Evolutionary conservation across 371 early-diverging fungal species (phyloP), one percentile per base, ranked within the genome.

Genomic region (Blyttiomyces sp.): DNA sequence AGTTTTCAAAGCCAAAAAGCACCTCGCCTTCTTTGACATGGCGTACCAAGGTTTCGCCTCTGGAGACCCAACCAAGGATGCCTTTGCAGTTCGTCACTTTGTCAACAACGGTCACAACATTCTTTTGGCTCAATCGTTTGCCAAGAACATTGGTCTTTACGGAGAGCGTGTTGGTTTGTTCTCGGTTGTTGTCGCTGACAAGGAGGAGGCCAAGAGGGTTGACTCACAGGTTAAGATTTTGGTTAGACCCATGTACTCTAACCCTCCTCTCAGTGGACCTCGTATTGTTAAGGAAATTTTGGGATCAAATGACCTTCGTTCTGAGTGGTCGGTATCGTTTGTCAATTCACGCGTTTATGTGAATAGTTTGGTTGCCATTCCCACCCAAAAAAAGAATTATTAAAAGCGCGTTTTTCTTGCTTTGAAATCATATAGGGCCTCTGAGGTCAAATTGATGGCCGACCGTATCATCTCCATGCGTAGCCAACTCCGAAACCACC

Each of bases 21-120:
- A 95, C 77, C 86, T 94, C 57, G 77, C 86, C 57, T 96, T 96
- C 87, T 97, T 98, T 65, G 97, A 98, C 74, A 94, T 95, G 93
- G 98, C 97, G 35, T 98, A 98, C 82, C 96, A 97, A 84, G 98
- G 98, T 39, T 98, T 98, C 70, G 97, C 97, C 42, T 92, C 94
- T 23, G 98, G 98, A 61, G 86, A 91, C 77, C 87, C 89, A 49
- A 77, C 81, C 72, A 82, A 83, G 54, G 98, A 98, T 74, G 96
- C 97, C 17, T 91, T 90, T 69, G 95, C 96, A 59, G 79, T 96
- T 53, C 94, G 99, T 66, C 85, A 89, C 73, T 98, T 98, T 74
- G 90, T 92, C 26, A 75, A 68, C 32, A 84, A 89, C 35, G 94
- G 91, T 21, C 87, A 88, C 70, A 73, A 80, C 27, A 79, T 96